These are phyloP conservation scores for Boletus semigastroideus DNA, from an alignment of 1,284 basidiomycete genomes.

Conservation along the genomic window DNA sequence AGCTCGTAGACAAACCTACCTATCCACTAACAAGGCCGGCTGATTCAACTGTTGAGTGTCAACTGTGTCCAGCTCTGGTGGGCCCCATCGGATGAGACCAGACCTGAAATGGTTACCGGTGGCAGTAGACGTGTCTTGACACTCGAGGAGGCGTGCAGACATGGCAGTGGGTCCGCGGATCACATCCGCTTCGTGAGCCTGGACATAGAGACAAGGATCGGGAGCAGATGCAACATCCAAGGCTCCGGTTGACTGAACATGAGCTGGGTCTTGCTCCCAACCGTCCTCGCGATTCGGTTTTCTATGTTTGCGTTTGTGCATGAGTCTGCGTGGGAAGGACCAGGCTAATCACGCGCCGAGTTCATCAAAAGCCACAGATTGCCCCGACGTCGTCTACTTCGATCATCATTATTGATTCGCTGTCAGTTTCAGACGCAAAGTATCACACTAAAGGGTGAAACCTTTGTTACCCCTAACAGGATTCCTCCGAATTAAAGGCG, in stretches of 20 bases:
- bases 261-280: constrained; percentile 7
- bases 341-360: not conserved
- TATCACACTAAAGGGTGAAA: not conserved
- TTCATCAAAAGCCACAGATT: not conserved
- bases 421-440: not conserved
- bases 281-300: constrained; percentile 10
- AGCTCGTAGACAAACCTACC: constrained; percentile 34
- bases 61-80: constrained; percentile 5
- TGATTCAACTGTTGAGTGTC: constrained; percentile 5
- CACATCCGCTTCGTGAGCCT: constrained; percentile 69
- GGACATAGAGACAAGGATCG: constrained; percentile 48
- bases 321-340: constrained; percentile 1
- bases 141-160: constrained; percentile 47
- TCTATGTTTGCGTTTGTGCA: constrained; percentile 30
- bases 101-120: constrained; percentile 31
- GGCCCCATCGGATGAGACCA: constrained; percentile 48
- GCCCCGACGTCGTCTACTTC: not conserved
- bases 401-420: not conserved
- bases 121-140: constrained; percentile 17
- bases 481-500: not conserved
- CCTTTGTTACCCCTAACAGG: not conserved
- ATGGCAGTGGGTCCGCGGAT: constrained; percentile 47
- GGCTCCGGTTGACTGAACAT: constrained; percentile 7
- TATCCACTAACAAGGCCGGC: constrained; percentile 64
- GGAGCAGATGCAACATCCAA: constrained; percentile 2